phyloP scores from a whole-genome alignment of 2,329 filamentous ascomycete genomes.

The Pseudogymnoascus pannorum region DNA sequence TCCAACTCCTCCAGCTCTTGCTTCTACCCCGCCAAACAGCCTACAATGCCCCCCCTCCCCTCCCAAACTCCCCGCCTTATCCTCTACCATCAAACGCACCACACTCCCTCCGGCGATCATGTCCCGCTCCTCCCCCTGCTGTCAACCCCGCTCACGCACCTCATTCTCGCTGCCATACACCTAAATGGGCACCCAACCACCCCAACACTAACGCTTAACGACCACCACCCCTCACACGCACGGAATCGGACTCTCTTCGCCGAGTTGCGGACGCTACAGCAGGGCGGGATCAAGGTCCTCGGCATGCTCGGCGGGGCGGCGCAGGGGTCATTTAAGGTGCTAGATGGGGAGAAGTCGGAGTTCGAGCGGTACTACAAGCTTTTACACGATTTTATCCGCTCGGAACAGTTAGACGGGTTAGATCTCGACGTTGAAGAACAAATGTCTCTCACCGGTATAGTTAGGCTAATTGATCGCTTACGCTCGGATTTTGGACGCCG shows the following conservation, averaged over 20 bases:
- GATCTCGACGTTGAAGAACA: slow-evolving; percentile 76
- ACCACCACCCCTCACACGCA: slow-evolving; percentile 61
- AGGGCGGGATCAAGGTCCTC: slow-evolving; percentile 68
- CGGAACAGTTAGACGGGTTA: slow-evolving; percentile 58
- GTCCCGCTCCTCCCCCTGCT: slow-evolving; percentile 54
- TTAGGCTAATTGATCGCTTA: slow-evolving; percentile 60
- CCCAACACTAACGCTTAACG: slow-evolving; percentile 72
- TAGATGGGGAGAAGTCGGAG: slow-evolving; percentile 31
- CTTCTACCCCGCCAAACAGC: neutral
- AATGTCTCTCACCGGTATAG: slow-evolving; percentile 59
- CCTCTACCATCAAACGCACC: slow-evolving; percentile 60
- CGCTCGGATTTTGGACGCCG: slow-evolving; percentile 59
- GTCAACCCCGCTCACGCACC: slow-evolving; percentile 62
- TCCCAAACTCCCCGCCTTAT: slow-evolving; percentile 33
- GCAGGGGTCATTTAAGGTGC: slow-evolving; percentile 59
- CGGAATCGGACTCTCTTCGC: slow-evolving; percentile 69
- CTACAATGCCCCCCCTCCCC: slow-evolving; percentile 26
- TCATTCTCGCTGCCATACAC: slow-evolving; percentile 82
- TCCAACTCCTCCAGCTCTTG: neutral
- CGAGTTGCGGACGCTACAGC: slow-evolving; percentile 66
- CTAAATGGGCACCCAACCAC: slow-evolving; percentile 66
- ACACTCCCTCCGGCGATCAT: slow-evolving; percentile 42
- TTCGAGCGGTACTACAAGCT: slow-evolving; percentile 72
- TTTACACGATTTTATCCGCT: slow-evolving; percentile 55
- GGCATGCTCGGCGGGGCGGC: slow-evolving; percentile 86